Conservation (phyloP, 2,329 filamentous ascomycete species). For the Sarocladiaceae sp. region DNA sequence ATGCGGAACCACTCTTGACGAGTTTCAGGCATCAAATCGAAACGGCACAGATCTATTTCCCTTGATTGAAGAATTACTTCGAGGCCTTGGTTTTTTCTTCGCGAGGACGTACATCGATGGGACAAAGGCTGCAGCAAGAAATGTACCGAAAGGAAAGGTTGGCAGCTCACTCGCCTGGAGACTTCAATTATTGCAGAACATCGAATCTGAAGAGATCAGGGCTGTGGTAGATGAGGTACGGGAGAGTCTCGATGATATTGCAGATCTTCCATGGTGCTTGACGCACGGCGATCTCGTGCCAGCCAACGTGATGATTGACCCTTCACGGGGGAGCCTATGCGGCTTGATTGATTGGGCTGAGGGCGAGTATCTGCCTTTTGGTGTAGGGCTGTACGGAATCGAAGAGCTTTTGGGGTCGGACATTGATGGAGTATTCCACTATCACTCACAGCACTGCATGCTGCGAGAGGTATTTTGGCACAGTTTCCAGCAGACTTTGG, state of each 20-base stretch:
- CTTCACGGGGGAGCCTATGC: constrained; percentile 35
- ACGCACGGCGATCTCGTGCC: constrained; percentile 59
- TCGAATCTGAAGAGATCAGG: constrained; percentile 30
- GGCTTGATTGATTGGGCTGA: constrained; percentile 64
- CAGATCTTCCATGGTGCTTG: constrained; percentile 47
- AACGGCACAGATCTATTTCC: not conserved
- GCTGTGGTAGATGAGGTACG: constrained; percentile 21
- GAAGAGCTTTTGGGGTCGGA: constrained; percentile 54
- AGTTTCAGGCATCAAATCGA: not conserved
- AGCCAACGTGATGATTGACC: constrained; percentile 51
- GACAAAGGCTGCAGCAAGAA: not conserved
- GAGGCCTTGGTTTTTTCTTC: constrained; percentile 37
- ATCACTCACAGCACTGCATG: constrained; percentile 36
- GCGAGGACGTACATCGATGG: constrained; percentile 29
- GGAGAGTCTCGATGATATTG: constrained; percentile 27
- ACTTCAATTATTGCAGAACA: constrained; percentile 28
- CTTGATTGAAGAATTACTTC: constrained; percentile 25
- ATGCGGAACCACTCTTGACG: constrained; percentile 33
- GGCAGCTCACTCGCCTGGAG: constrained; percentile 37
- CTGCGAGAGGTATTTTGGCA: constrained; percentile 49
- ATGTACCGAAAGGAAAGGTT: constrained; percentile 25
- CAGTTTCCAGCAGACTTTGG: constrained; percentile 29
- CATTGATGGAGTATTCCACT: constrained; percentile 30
- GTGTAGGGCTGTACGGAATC: constrained; percentile 54
- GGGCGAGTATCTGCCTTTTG: constrained; percentile 56